These are phyloP conservation scores for Pichia norvegensis DNA, from an alignment of 1,139 yeast genomes.

Conservation along the genomic window DNA sequence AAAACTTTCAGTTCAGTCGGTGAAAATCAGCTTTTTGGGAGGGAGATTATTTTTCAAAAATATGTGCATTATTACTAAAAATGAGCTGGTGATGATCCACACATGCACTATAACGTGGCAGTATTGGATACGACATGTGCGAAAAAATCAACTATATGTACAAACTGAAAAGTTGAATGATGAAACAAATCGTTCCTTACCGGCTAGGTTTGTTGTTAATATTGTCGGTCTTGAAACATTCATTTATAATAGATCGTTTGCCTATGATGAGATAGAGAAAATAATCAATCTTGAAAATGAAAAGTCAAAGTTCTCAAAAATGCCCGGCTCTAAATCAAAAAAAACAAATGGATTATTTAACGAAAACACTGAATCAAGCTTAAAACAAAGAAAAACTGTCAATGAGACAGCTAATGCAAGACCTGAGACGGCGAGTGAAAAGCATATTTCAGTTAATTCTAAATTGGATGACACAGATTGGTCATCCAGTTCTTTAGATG, in stretches of 20 bases:
- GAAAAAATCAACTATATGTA: conserved; percentile 37
- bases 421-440: not conserved
- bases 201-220: conserved; percentile 51
- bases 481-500: not conserved
- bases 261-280: conserved; percentile 61
- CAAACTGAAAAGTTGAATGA: conserved; percentile 23
- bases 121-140: conserved; percentile 64
- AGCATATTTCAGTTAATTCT: not conserved
- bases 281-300: conserved; percentile 14
- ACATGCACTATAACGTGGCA: conserved; percentile 81
- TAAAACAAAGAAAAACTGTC: conserved; percentile 1
- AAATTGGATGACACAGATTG: not conserved
- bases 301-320: conserved; percentile 1
- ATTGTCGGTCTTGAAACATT: conserved; percentile 78
- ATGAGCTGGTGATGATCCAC: conserved; percentile 61
- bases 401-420: not conserved
- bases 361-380: not conserved
- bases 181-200: conserved; percentile 41
- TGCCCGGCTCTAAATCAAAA: not conserved
- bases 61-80: conserved; percentile 58
- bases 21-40: conserved; percentile 69
- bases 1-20: conserved; percentile 59
- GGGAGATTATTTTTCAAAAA: conserved; percentile 79
- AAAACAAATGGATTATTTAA: not conserved
- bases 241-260: conserved; percentile 66